phyloP scores from a whole-genome alignment of 306 rosid genomes.

The Quercus gilva region DNA sequence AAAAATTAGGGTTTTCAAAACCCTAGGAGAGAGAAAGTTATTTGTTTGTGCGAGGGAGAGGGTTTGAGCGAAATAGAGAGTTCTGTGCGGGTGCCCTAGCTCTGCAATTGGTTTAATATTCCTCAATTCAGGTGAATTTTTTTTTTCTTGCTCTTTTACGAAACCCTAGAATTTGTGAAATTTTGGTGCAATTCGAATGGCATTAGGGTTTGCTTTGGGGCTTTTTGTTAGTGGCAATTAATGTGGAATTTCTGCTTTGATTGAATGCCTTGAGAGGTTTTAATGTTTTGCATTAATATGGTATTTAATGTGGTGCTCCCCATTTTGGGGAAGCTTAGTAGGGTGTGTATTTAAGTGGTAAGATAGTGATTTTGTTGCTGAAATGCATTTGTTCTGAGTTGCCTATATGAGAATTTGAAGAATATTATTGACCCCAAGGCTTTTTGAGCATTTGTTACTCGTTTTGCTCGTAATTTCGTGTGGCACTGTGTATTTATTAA shows the following conservation, averaged over 20 bases:
- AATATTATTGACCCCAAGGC: slow-evolving; percentile 45
- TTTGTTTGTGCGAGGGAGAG: slow-evolving; percentile 4
- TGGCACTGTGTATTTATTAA: slow-evolving; percentile 3
- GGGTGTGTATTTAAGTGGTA: slow-evolving; percentile 27
- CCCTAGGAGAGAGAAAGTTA: slow-evolving; percentile 77
- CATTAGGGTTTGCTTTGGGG: slow-evolving; percentile 46
- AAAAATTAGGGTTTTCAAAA: slow-evolving; percentile 45
- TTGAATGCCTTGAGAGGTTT: slow-evolving; percentile 32
- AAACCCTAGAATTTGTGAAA: slow-evolving; percentile 84
- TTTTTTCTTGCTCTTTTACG: background rate
- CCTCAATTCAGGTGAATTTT: slow-evolving; percentile 56
- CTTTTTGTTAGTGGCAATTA: slow-evolving; percentile 27
- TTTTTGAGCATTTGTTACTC: slow-evolving; percentile 33
- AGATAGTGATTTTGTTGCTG: slow-evolving; percentile 31
- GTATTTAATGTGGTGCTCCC: slow-evolving; percentile 27
- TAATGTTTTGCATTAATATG: slow-evolving; percentile 22
- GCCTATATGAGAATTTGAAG: slow-evolving; percentile 28
- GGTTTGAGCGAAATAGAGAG: background rate
- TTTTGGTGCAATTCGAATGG: slow-evolving; percentile 41
- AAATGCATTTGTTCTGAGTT: slow-evolving; percentile 13
- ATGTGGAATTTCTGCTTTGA: slow-evolving; percentile 13
- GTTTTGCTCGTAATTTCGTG: slow-evolving; percentile 8
- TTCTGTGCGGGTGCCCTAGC: slow-evolving; percentile 50
- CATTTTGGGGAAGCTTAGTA: slow-evolving; percentile 26
- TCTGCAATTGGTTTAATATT: slow-evolving; percentile 37